Evolutionary conservation across 192 early-diverging fungal genomes (phyloP), one percentile per base, ranked within the genome.

Genomic region (Lunasporangiospora selenospora): DNA sequence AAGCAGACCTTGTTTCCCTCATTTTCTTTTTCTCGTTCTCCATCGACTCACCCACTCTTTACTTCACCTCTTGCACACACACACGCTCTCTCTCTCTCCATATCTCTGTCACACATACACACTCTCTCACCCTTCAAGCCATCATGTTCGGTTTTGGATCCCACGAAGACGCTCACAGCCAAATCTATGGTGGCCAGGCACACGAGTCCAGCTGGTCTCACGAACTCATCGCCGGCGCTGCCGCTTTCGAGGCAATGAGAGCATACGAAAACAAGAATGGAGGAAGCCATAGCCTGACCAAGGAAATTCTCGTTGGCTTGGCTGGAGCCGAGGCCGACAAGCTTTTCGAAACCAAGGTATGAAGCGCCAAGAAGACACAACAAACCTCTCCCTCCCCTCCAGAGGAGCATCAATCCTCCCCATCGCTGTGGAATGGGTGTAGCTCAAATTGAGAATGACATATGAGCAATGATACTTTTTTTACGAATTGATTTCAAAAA

Each of bases 181-280:
- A 67, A 29, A 32, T 67, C n/a, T 67, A 60, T 26, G 40, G 48
- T 1, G 57, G 51, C 4, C 27, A 67, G 49, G 45, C 49, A 6
- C 62, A 79, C 33, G 37, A 79, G 33, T 58, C 65, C 36, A 9
- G 30, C 5, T 76, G 64, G 66, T 47, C 65, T 24, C 77, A 80
- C 53, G 76, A 80, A 41, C 37, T 73, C n/a, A 30, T 85, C 27
- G 80, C 77, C 16, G 77, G 75, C 32, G 83, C 81, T 27, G 83
- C 81, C 11, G 83, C 70, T 30, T 83, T 81, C 53, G 83, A 80
- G 41, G 83, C 81, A 26, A 76, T 82, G 75, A 79, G 67, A 31
- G 33, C 62, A 3, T 75, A 70, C 54, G 83, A 78, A 44, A 24
- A 62, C 33, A 36, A 65, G 27, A 13, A 19, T 11, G 27, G 7